Conservation (phyloP, 2,329 filamentous ascomycete genomes). For the Alternaria alternata region DNA sequence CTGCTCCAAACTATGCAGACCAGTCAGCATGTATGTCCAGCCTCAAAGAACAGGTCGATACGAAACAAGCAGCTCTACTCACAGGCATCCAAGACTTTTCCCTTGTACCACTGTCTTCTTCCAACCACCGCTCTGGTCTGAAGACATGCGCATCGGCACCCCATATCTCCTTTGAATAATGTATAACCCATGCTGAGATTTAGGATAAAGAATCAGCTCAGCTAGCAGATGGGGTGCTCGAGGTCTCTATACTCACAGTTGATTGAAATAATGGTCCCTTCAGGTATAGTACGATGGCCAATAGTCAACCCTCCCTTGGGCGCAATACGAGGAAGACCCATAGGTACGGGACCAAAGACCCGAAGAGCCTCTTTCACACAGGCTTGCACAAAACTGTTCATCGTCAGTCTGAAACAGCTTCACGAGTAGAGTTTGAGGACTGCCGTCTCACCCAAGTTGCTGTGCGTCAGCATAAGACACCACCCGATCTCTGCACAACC, state of each 20-base stretch:
- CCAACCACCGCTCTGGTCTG: neutral
- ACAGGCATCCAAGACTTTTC: neutral
- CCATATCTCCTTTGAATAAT: constrained; percentile 1
- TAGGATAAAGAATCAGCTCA: neutral
- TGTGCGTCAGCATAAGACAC: constrained; percentile 6
- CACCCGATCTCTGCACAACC: neutral
- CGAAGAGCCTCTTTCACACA: constrained; percentile 49
- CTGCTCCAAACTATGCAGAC: constrained; percentile 43
- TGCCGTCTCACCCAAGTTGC: neutral
- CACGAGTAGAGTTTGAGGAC: no score
- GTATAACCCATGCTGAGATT: neutral
- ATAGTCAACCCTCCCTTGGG: constrained; percentile 45
- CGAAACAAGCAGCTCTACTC: neutral
- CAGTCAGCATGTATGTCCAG: neutral
- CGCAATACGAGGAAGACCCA: constrained; percentile 42
- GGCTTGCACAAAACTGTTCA: constrained; percentile 12
- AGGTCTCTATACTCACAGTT: neutral
- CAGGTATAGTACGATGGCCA: neutral
- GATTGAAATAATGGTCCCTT: neutral
- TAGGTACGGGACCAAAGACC: constrained; percentile 41
- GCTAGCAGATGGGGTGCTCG: neutral
- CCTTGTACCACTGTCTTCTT: neutral
- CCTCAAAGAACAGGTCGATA: accelerated
- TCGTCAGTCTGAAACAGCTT: neutral
- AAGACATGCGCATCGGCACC: neutral